Conservation (phyloP, 192 early-diverging fungal genomes). For the Phycomyces nitens region DNA sequence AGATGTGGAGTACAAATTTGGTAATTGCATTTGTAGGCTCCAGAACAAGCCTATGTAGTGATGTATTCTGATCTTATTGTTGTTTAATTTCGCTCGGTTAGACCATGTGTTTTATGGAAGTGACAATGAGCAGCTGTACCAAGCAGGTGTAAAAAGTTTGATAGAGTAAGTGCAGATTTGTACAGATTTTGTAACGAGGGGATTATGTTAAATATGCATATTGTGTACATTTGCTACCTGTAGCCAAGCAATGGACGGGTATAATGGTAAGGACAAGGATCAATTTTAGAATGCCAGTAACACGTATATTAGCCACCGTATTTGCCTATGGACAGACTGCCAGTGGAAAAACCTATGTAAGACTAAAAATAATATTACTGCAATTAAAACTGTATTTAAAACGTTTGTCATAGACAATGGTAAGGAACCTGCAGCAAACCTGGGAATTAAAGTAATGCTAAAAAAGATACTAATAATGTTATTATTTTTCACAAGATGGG, state of each 20-base stretch:
- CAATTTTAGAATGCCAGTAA: neutral
- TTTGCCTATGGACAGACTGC: slow-evolving; percentile 99
- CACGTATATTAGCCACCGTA: slow-evolving; percentile 71
- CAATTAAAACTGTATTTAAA: neutral
- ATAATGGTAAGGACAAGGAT: slow-evolving; percentile 71
- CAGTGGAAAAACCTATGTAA: slow-evolving; percentile 86
- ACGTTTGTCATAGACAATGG: slow-evolving; percentile 43
- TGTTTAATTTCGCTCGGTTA: slow-evolving; percentile 23
- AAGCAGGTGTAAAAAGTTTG: slow-evolving; percentile 25
- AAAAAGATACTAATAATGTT: too few species aligned
- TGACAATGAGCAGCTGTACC: slow-evolving; percentile 54
- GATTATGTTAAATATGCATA: neutral
- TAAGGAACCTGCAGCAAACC: slow-evolving; percentile 23
- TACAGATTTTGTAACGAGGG: neutral
- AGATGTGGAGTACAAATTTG: slow-evolving; percentile 9
- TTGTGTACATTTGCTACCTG: neutral
- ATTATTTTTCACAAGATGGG: slow-evolving; percentile 12
- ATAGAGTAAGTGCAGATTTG: slow-evolving; percentile 21
- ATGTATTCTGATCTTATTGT: neutral
- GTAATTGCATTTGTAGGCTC: slow-evolving; percentile 1
- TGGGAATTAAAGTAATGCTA: too few species aligned
- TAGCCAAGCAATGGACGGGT: slow-evolving; percentile 77
- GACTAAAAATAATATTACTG: neutral
- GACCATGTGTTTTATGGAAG: slow-evolving; percentile 52
- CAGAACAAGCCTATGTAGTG: too few species aligned